Conservation (phyloP, 1,139 yeast genomes). For the Saccharomycopsis crataegensis region DNA sequence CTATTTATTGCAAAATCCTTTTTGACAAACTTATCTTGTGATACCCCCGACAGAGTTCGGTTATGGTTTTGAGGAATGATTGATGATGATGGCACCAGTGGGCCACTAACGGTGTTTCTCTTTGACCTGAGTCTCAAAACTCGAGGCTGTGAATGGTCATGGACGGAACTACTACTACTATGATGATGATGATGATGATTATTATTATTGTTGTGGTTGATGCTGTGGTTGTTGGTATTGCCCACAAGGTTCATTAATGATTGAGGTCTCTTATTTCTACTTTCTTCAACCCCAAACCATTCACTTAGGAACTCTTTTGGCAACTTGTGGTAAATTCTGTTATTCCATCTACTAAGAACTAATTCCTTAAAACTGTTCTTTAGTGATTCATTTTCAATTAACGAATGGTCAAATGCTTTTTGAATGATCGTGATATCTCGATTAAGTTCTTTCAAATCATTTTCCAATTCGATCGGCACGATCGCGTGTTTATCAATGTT, state of each 20-base stretch:
- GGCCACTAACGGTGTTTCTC: neutral
- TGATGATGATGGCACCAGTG: too few species aligned
- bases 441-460: conserved; percentile 7
- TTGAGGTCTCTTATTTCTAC: neutral
- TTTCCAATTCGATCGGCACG: conserved; percentile 13
- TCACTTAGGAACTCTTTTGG: conserved; percentile 3
- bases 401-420: neutral
- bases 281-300: conserved; percentile 2
- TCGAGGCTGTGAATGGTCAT: neutral
- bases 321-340: conserved; percentile 4
- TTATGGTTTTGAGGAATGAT: too few species aligned
- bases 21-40: neutral
- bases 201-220: too few species aligned
- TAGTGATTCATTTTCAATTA: neutral
- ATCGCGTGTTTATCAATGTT: conserved; percentile 19
- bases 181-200: too few species aligned
- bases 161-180: too few species aligned
- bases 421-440: conserved; percentile 2
- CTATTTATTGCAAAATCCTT: neutral
- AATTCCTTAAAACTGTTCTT: neutral
- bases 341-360: conserved; percentile 4
- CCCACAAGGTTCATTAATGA: neutral
- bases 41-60: neutral
- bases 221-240: neutral
- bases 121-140: neutral